Evolutionary conservation across 306 rosid species (phyloP).

Genomic region (Quercus agrifolia): DNA sequence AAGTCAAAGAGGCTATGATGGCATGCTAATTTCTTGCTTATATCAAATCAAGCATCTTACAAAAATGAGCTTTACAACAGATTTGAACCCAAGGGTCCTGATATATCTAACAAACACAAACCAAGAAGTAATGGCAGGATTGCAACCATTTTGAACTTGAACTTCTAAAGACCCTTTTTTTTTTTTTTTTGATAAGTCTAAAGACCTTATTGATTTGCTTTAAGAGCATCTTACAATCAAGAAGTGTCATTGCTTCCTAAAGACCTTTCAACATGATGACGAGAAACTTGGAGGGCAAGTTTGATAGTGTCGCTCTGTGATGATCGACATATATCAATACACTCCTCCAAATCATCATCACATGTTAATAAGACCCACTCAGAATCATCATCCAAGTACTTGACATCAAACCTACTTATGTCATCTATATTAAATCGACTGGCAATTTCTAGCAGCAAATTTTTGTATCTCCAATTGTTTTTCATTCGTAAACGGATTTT

Average conservation of each 20-base stretch:
- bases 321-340: conserved; percentile 71
- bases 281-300: conserved; percentile 60
- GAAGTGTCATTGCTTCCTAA: conserved; percentile 27
- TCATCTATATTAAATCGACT: conserved; percentile 59
- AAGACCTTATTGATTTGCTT: background rate
- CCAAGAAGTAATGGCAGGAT: background rate
- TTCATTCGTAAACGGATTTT: conserved; percentile 73
- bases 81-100: no score
- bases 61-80: no score
- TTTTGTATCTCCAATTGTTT: conserved; percentile 39
- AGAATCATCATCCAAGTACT: conserved; percentile 87
- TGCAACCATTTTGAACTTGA: background rate
- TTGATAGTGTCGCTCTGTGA: conserved; percentile 55
- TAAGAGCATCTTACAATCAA: conserved; percentile 17
- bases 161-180: background rate
- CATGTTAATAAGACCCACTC: conserved; percentile 93
- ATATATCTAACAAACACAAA: background rate
- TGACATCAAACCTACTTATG: conserved; percentile 57
- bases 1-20: no score
- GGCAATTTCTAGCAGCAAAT: conserved; percentile 60
- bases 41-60: no score
- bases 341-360: conserved; percentile 89
- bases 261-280: conserved; percentile 24
- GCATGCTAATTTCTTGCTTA: no score
- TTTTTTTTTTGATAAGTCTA: background rate